Base-by-base conservation (phyloP, 139 green algal genomes). In the Yamagishiella unicocca region DNA sequence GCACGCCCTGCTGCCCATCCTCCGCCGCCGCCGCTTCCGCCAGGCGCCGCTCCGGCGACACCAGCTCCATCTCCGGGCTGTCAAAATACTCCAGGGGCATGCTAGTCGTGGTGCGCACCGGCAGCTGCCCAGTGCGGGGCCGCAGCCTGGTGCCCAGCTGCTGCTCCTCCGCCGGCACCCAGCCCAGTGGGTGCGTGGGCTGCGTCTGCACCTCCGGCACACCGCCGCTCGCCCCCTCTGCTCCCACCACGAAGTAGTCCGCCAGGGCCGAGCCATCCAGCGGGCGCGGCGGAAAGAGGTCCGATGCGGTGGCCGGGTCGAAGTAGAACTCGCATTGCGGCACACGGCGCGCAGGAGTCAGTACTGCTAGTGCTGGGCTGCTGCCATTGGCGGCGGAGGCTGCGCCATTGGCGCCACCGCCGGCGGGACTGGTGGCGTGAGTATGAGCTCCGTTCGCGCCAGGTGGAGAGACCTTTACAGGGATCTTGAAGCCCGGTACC, bases 51-150 rank as follows among this genome's bases (percentile, higher is more conserved):
- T 90, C 83, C 22, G 84, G 87, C 35, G 88, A 53, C 4, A 87
- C 40, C 72, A 91, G 72, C 82, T 96, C 92, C 88, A 93, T 91
- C 29, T 93, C 93, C n/a, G 93, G 92, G 61, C 89, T 90, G 87
- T 96, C 93, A 89, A 95, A 96, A 50, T 85, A 91, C 88, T 95
- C 93, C 46, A 96, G 79, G 4, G 93, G 89, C 85, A 96, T 80
- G 17, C 87, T 91, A 62, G 58, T 87, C 54, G 66, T 89, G 71
- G 87, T 90, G 42, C 58, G 74, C 29, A 77, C 73, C 31, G 89
- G 83, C 24, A 91, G 79, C n/a, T 93, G 91, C 1, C 88, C 93
- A 5, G 88, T 92, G 37, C 45, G 87, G 6, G 91, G 90, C n/a
- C 90, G 84, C 45, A 95, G 68, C 19, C 58, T 40, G 1, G 76